A percentile compares a stretch with the other conserved stretches of the same genome.
Evolutionary conservation across 176 grass and related monocot genomes (phyloP).

Genomic region (Coix lacrymajobi): DNA sequence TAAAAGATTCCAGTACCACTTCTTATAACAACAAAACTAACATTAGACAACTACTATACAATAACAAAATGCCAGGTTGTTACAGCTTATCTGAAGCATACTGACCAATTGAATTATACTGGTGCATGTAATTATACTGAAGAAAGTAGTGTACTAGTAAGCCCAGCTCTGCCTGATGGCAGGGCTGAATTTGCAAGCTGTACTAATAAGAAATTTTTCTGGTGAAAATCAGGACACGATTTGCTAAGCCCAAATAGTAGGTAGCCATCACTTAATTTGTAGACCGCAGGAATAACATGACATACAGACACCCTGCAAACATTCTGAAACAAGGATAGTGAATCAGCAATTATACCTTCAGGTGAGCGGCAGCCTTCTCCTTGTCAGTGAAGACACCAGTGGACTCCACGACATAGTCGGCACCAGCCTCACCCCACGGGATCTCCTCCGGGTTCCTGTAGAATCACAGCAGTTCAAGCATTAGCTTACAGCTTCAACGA

Average conservation of each 20-base stretch:
- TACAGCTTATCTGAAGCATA: background rate
- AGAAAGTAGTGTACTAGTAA: background rate
- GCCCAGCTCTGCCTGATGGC: background rate
- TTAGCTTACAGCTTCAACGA: background rate
- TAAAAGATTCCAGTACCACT: background rate
- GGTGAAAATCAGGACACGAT: background rate
- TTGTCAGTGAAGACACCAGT: constrained; percentile 82
- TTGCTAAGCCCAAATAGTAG: background rate
- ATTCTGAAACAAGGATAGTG: background rate
- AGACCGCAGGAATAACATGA: background rate
- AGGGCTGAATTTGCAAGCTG: background rate
- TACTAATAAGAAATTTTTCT: background rate
- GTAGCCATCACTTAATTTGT: background rate
- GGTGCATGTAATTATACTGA: background rate
- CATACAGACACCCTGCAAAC: background rate
- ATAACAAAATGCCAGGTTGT: background rate
- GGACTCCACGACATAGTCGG: constrained; percentile 65
- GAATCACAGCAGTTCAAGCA: background rate
- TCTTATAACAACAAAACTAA: background rate
- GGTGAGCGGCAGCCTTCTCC: constrained; percentile 69
- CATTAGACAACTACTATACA: background rate
- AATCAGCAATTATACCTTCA: constrained; percentile 45
- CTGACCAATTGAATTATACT: background rate
- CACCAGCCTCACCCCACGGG: constrained; percentile 67
- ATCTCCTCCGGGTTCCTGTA: constrained; percentile 65